A percentile compares a stretch with the other conserved stretches of the same genome.
Evolutionary conservation across 129 eudicot species (phyloP).

Genomic region (Oenanthe sinensis): DNA sequence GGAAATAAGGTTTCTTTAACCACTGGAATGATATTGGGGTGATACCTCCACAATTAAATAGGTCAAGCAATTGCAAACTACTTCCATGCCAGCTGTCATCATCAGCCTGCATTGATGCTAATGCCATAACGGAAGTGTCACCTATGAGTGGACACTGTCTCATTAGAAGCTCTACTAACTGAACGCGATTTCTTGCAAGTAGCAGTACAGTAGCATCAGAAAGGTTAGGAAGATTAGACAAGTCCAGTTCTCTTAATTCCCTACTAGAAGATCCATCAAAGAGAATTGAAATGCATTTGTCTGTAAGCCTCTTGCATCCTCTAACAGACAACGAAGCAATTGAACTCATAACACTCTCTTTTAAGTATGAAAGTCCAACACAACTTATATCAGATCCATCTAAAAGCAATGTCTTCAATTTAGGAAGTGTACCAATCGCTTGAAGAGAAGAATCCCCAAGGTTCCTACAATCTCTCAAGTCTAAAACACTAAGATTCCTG

Average conservation of each 20-base stretch:
- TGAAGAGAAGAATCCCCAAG: conserved; percentile 84
- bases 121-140: conserved; percentile 82
- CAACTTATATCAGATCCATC: conserved; percentile 85
- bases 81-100: conserved; percentile 79
- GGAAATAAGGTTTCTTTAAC: conserved; percentile 87
- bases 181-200: conserved; percentile 62
- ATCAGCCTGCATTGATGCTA: conserved; percentile 86
- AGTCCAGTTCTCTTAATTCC: conserved; percentile 64
- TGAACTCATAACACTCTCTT: conserved; percentile 36
- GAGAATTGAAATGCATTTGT: conserved; percentile 59
- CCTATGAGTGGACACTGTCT: conserved; percentile 86
- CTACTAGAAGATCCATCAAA: conserved; percentile 43
- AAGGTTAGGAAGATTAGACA: conserved; percentile 72
- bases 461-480: conserved; percentile 75
- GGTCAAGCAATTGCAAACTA: conserved; percentile 60
- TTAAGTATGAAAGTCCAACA: conserved; percentile 58
- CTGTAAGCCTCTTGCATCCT: conserved; percentile 90
- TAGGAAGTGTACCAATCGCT: conserved; percentile 55
- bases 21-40: conserved; percentile 68
- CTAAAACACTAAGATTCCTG: conserved; percentile 49
- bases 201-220: conserved; percentile 60
- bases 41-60: conserved; percentile 80
- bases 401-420: conserved; percentile 50
- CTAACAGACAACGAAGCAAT: conserved; percentile 65
- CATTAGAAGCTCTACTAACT: conserved; percentile 63